Conservation (phyloP, 306 rosid species). For the Trifolium repens region DNA sequence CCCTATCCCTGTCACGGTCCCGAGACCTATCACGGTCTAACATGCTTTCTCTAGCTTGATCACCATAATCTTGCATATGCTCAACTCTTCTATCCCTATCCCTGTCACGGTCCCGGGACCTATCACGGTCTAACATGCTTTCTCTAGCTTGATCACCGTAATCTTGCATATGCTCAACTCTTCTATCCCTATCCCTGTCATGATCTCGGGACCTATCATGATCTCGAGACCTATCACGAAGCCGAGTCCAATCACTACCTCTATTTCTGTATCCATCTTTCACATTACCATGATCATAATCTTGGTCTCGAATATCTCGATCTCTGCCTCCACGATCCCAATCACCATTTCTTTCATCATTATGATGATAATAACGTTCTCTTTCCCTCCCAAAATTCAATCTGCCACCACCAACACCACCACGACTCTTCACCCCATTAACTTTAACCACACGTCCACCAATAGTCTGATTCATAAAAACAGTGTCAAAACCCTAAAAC, state of each 20-base stretch:
- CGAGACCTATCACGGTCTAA: conserved; percentile 23
- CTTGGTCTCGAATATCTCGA: conserved; percentile 55
- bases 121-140: conserved; percentile 37
- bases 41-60: conserved; percentile 49
- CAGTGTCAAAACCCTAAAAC: conserved; percentile 39
- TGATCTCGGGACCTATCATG: conserved; percentile 34
- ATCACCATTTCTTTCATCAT: conserved; percentile 63
- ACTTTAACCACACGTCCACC: conserved; percentile 83
- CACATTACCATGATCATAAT: conserved; percentile 59
- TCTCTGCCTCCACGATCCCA: conserved; percentile 53
- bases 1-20: conserved; percentile 62
- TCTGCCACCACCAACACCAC: conserved; percentile 58
- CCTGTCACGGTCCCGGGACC: conserved; percentile 47
- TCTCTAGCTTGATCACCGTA: conserved; percentile 56
- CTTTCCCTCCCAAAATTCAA: conserved; percentile 72
- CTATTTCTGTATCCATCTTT: conserved; percentile 59
- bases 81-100: conserved; percentile 67
- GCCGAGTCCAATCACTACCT: conserved; percentile 54
- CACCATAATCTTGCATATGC: conserved; percentile 56
- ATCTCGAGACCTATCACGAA: conserved; percentile 58
- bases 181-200: conserved; percentile 65
- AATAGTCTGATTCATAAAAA: conserved; percentile 66
- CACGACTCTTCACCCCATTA: conserved; percentile 75
- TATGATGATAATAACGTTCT: conserved; percentile 52
- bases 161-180: conserved; percentile 53